Base-by-base conservation (phyloP, 345 rosid species). In the Turnera subulata region DNA sequence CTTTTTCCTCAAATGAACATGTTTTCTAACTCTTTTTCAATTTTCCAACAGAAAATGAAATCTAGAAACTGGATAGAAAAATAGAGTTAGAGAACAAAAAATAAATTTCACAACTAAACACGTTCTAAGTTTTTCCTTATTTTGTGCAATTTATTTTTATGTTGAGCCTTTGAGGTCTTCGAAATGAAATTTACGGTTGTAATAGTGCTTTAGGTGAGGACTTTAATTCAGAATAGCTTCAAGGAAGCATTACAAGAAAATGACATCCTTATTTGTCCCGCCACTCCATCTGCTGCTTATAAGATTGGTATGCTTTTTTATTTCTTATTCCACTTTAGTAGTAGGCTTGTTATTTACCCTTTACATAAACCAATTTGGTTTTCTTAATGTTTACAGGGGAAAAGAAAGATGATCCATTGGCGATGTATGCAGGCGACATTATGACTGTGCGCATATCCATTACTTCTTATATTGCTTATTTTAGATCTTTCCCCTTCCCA, bases 351-450 rank as follows among this genome's bases (percentile, higher is more conserved):
- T 50, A 11, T 43, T 23, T 50, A 20, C 13, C 11, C 19, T 49
- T 40, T 43, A 13, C 62, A 25, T 51, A 12, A 17, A 35, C 26
- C 2, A 18, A 14, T 37, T 33, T 42, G 13, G 44, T 25, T 5
- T 18, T 55, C 23, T 46, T 59, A 14, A 54, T 54, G 25, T 58
- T 71, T 70, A 38, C 69, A 86, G 89, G 94, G 9, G 96, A 88
- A 67, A 91, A 91, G 95, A 91, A 74, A 62, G 63, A 86, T 35
- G 96, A 91, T 78, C 98, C 96, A 39, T 65, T 91, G 69, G 88
- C 96, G 37, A 88, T 88, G 98, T 91, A 88, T 68, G 90, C 93
- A 6, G 98, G 98, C 6, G 95, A 91, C 73, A 81, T 86, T 48
- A 91, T 86, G 96, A 91, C 96, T 8, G 98, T 91, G 73, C 75